Conservation (phyloP, 2,329 filamentous ascomycete genomes). For the Arthroderma sp. region DNA sequence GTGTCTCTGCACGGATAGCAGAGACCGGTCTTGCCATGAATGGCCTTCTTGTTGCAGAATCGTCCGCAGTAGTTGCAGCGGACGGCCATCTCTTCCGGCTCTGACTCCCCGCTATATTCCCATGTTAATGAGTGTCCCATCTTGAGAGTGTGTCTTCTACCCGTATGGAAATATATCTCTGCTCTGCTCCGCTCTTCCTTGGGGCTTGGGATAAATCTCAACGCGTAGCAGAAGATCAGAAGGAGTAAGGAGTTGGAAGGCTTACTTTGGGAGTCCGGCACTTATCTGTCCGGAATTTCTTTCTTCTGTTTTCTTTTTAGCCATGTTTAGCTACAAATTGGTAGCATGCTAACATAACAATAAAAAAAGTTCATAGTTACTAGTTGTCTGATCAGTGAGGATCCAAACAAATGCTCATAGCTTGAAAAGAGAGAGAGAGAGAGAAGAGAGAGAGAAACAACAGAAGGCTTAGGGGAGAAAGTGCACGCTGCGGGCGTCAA, state of each 20-base stretch:
- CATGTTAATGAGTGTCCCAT: constrained; percentile 12
- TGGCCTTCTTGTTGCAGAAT: constrained; percentile 10
- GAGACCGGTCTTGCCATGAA: constrained; percentile 11
- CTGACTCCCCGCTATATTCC: constrained; percentile 13
- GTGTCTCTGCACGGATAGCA: constrained; percentile 12
- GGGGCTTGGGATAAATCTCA: background rate
- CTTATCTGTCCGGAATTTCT: background rate
- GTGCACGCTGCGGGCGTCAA: background rate
- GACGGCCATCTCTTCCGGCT: constrained; percentile 12
- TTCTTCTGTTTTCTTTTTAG: background rate
- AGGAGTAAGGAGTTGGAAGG: background rate
- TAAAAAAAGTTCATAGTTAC: background rate
- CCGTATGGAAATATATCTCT: background rate
- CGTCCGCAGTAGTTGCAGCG: constrained; percentile 16
- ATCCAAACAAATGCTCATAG: background rate
- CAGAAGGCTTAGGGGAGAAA: background rate
- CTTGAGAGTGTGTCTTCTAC: background rate
- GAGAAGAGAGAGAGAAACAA: background rate
- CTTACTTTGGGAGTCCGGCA: constrained; percentile 2
- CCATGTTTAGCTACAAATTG: background rate
- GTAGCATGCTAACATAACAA: background rate
- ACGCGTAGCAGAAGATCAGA: background rate
- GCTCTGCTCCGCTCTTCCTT: background rate
- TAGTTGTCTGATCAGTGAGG: background rate
- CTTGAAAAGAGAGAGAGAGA: background rate